Conservation (phyloP, 352 stramenopile genomes). For the Phytophthora megakarya region DNA sequence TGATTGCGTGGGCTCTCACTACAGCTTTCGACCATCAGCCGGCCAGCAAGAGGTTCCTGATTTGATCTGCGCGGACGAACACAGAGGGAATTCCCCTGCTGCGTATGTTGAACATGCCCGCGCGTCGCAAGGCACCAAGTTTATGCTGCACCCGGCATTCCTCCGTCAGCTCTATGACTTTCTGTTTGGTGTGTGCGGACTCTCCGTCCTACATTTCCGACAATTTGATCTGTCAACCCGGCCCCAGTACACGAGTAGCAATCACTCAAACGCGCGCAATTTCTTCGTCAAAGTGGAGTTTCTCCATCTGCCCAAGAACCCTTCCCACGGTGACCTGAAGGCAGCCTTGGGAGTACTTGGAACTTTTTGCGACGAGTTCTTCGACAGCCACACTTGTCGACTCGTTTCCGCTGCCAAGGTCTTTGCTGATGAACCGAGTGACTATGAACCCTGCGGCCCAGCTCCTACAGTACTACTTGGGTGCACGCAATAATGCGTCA, state of each 20-base stretch:
- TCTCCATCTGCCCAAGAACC: no score
- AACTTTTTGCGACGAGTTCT: conserved; percentile 1
- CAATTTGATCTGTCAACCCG: neutral
- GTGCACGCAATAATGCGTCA: conserved; percentile 14
- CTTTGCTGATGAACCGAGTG: conserved; percentile 6
- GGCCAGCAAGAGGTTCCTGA: no score
- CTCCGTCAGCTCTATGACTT: no score
- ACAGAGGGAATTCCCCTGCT: no score
- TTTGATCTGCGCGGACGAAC: no score
- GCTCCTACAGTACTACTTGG: no score
- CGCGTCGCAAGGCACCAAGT: neutral
- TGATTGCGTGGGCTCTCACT: no score
- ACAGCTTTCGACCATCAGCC: no score
- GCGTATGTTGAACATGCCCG: neutral
- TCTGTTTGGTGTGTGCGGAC: neutral
- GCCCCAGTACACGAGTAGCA: neutral
- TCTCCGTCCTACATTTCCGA: conserved; percentile 1
- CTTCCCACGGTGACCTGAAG: neutral
- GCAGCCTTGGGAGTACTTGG: neutral
- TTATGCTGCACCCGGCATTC: conserved; percentile 4
- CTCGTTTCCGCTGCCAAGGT: neutral
- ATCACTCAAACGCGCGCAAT: neutral
- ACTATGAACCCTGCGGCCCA: conserved; percentile 9
- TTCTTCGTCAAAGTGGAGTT: conserved; percentile 5
- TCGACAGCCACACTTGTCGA: neutral